Conservation (phyloP, 2,329 filamentous ascomycete species). For the Alternaria hordeiaustralica region DNA sequence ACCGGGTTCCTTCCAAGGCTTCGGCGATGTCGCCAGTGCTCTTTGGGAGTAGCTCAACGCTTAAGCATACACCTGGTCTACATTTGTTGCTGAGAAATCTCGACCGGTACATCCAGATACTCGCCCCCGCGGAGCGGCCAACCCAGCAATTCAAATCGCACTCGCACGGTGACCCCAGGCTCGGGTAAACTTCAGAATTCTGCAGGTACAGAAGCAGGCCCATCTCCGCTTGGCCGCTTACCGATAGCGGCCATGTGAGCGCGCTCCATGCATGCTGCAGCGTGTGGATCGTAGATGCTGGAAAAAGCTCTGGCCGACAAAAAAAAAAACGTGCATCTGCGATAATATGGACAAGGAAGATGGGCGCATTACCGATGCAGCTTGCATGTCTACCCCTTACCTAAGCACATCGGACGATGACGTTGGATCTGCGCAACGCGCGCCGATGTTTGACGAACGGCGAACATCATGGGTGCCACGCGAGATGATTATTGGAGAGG, state of each 20-base stretch:
- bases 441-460: constrained; percentile 2
- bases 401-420: constrained; percentile 6
- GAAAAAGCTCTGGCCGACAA: background rate
- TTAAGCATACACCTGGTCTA: constrained; percentile 6
- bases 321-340: constrained; percentile 1
- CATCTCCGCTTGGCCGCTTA: constrained; percentile 8
- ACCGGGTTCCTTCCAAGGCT: constrained; percentile 9
- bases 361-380: background rate
- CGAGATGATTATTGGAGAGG: constrained; percentile 1
- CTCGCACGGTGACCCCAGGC: background rate
- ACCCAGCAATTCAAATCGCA: background rate
- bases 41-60: constrained; percentile 4
- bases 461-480: constrained; percentile 2
- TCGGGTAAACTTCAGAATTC: background rate
- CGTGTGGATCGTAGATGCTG: background rate
- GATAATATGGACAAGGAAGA: background rate
- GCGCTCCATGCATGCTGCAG: background rate
- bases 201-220: constrained; percentile 15
- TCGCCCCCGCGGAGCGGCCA: constrained; percentile 12
- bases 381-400: background rate
- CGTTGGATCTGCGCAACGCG: constrained; percentile 3
- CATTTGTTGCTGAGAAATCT: constrained; percentile 17
- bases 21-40: background rate
- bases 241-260: background rate
- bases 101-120: background rate